Conservation (phyloP, 1,284 basidiomycete genomes). For the Cronartium quercuum region DNA sequence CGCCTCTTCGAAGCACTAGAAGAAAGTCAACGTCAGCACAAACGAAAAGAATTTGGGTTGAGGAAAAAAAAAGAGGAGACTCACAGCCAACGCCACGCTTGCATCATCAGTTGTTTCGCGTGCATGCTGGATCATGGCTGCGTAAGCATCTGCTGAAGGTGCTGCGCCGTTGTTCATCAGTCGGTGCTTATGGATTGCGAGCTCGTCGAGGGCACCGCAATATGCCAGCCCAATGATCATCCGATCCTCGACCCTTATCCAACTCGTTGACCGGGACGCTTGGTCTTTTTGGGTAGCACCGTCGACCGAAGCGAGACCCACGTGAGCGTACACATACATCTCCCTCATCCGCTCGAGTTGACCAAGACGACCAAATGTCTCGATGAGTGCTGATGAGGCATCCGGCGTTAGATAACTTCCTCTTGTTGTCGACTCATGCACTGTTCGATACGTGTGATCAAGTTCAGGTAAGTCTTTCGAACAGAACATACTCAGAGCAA, state of each 20-base stretch:
- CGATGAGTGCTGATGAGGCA: slow-evolving; percentile 29
- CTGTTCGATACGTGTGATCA: slow-evolving; percentile 4
- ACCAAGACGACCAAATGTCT: slow-evolving; percentile 20
- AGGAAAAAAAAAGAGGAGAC: background rate
- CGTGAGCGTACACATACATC: slow-evolving; percentile 36
- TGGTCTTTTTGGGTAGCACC: slow-evolving; percentile 5
- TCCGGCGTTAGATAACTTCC: slow-evolving; percentile 34
- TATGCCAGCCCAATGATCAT: slow-evolving; percentile 82
- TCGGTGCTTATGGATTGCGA: slow-evolving; percentile 70
- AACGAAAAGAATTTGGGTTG: background rate
- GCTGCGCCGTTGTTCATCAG: slow-evolving; percentile 70
- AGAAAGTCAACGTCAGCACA: background rate
- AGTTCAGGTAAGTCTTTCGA: slow-evolving; percentile 18
- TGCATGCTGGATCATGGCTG: slow-evolving; percentile 74
- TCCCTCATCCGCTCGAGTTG: slow-evolving; percentile 31
- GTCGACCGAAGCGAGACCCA: slow-evolving; percentile 19
- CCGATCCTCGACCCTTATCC: slow-evolving; percentile 73
- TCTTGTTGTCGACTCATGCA: slow-evolving; percentile 12
- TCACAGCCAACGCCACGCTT: slow-evolving; percentile 62
- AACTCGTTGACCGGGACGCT: slow-evolving; percentile 48
- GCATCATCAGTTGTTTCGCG: slow-evolving; percentile 92
- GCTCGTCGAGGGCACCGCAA: slow-evolving; percentile 68
- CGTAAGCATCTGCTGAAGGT: slow-evolving; percentile 82
- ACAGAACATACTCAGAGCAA: slow-evolving; percentile 31
- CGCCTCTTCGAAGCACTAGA: slow-evolving; percentile 70